Conservation (phyloP, 345 rosid genomes). For the Stellera chamaejasme region DNA sequence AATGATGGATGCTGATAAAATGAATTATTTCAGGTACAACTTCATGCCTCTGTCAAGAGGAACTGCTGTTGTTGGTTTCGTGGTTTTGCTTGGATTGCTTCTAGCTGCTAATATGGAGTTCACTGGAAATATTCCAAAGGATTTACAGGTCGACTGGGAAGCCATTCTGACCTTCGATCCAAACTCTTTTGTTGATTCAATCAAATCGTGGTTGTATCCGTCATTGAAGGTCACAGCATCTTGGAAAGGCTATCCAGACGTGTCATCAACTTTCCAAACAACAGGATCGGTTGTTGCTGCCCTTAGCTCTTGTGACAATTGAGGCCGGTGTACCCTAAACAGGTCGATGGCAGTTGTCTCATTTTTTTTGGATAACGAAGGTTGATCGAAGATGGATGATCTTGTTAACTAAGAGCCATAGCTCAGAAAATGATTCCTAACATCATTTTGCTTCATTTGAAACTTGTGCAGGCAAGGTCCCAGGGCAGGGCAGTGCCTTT, state of each 20-base stretch:
- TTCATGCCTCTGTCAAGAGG: constrained; percentile 97
- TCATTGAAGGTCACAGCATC: constrained; percentile 60
- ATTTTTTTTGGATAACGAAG: neutral
- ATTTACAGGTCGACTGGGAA: constrained; percentile 89
- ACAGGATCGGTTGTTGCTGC: constrained; percentile 82
- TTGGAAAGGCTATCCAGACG: constrained; percentile 79
- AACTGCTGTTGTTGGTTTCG: constrained; percentile 73
- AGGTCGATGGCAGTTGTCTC: constrained; percentile 22
- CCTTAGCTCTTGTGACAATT: constrained; percentile 55
- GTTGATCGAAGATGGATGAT: neutral
- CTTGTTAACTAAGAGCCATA: too few species aligned
- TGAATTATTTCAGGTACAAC: constrained; percentile 56
- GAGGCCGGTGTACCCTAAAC: constrained; percentile 15
- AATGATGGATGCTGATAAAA: constrained; percentile 3
- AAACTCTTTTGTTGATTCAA: constrained; percentile 42
- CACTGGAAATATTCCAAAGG: constrained; percentile 56
- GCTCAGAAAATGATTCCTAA: too few species aligned
- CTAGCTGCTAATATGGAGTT: constrained; percentile 92
- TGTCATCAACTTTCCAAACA: constrained; percentile 60
- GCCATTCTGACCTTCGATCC: constrained; percentile 77
- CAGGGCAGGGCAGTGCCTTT: too few species aligned
- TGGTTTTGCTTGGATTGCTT: constrained; percentile 69
- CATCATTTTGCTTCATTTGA: too few species aligned
- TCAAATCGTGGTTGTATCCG: constrained; percentile 77
- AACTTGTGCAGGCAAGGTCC: too few species aligned